Percentiles rank a stretch among this genome's conserved stretches.
These are phyloP conservation scores for Cladorrhinum sp. DNA, from an alignment of 2,329 filamentous ascomycete genomes.

Conservation along the genomic window DNA sequence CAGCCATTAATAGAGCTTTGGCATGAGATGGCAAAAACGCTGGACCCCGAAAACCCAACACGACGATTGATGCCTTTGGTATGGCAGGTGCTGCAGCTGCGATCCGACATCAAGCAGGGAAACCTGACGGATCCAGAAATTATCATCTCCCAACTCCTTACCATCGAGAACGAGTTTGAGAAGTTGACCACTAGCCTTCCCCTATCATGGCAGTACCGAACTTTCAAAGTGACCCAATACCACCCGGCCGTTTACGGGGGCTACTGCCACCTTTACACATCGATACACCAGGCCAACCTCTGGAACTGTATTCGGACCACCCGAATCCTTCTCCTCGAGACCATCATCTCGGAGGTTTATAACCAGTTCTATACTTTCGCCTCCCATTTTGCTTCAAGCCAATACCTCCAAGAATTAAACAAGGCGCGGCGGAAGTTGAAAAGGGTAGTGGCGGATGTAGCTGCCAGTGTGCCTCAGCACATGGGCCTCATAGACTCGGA, in stretches of 20 bases:
- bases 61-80: constrained; percentile 45
- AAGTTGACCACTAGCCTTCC: constrained; percentile 39
- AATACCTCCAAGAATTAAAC: constrained; percentile 34
- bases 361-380: constrained; percentile 31
- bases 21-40: constrained; percentile 38
- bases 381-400: constrained; percentile 27
- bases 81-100: constrained; percentile 45
- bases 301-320: constrained; percentile 49
- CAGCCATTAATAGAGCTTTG: constrained; percentile 46
- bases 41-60: constrained; percentile 38
- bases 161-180: constrained; percentile 44
- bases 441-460: constrained; percentile 41
- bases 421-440: constrained; percentile 40
- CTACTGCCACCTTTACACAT: constrained; percentile 45
- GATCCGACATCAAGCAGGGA: constrained; percentile 44
- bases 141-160: constrained; percentile 38
- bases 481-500: constrained; percentile 47
- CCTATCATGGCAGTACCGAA: constrained; percentile 41
- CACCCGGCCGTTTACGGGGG: constrained; percentile 42
- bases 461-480: constrained; percentile 49
- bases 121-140: constrained; percentile 38
- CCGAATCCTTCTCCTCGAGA: constrained; percentile 48
- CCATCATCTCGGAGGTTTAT: constrained; percentile 44
- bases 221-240: constrained; percentile 37
- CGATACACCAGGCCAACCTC: constrained; percentile 43